Conservation (phyloP, 306 rosid species). For the peach (Prunus persica) region Prunus_persica_NCBIv2 NC_034010.1:16907501-16908000, state of each 20-base stretch:
- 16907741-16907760: slow-evolving; percentile 72
- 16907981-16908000: background rate
- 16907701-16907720: slow-evolving; percentile 98
- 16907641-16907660: slow-evolving; percentile 93
- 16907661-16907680: slow-evolving; percentile 95
- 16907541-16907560: slow-evolving; percentile 91
- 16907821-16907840: background rate
- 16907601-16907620: slow-evolving; percentile 93
- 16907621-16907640: slow-evolving; percentile 91
- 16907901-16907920: background rate
- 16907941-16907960: background rate
- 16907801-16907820: background rate
- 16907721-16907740: slow-evolving; percentile 91
- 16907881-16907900: background rate
- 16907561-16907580: slow-evolving; percentile 92
- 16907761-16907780: slow-evolving; percentile 81
- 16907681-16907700: slow-evolving; percentile 92
- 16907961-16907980: background rate
- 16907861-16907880: background rate
- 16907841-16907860: background rate
- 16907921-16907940: background rate
- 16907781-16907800: slow-evolving; percentile 40
- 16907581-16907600: slow-evolving; percentile 95
- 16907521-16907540: slow-evolving; percentile 81
- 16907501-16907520: slow-evolving; percentile 98